phyloP scores from a whole-genome alignment of 116 monocot species.

The Posidonia oceanica region DNA sequence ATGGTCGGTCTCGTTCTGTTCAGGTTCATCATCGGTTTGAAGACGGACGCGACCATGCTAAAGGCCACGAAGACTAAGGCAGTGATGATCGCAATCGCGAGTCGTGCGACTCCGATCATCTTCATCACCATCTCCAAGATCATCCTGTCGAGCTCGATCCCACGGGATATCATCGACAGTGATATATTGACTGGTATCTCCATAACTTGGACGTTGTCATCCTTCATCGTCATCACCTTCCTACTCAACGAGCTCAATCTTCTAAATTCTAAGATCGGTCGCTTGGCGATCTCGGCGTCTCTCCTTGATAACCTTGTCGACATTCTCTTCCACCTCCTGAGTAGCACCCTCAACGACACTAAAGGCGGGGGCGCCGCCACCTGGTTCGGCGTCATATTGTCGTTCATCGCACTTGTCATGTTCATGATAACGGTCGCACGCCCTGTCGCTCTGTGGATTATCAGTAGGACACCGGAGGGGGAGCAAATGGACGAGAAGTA shows the following conservation, averaged over 20 bases:
- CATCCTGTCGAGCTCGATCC: background rate
- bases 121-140: background rate
- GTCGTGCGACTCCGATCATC: constrained; percentile 9
- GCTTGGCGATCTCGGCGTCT: constrained; percentile 35
- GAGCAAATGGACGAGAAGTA: constrained; percentile 21
- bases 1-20: constrained; percentile 17
- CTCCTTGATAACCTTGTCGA: constrained; percentile 19
- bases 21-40: constrained; percentile 32
- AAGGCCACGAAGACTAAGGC: constrained; percentile 16
- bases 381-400: background rate
- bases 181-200: constrained; percentile 12
- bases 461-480: constrained; percentile 31
- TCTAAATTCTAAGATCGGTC: constrained; percentile 54
- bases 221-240: constrained; percentile 34
- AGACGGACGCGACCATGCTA: constrained; percentile 35
- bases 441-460: constrained; percentile 17
- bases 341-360: background rate
- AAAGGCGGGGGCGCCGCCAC: background rate
- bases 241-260: constrained; percentile 46
- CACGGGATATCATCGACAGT: background rate
- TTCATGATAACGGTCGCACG: constrained; percentile 27
- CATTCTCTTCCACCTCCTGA: background rate
- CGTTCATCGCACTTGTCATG: constrained; percentile 8
- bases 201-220: constrained; percentile 24
- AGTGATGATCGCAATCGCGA: constrained; percentile 12